These are phyloP conservation scores for Camelina neglecta DNA, from an alignment of 345 rosid species.

Conservation along the genomic window DNA sequence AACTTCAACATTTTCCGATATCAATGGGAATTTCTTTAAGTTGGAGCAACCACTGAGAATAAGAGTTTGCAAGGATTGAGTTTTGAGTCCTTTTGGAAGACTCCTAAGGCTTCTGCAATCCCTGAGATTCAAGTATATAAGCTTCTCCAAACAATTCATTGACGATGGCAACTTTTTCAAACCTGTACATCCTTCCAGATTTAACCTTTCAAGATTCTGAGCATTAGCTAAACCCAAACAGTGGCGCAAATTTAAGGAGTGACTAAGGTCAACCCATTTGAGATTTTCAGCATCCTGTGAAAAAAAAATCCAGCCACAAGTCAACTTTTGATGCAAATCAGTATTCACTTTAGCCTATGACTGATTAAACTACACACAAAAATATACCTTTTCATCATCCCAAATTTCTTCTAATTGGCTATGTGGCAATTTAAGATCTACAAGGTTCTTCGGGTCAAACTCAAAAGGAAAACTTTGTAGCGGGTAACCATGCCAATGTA, in stretches of 20 bases:
- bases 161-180: conserved; percentile 37
- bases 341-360: neutral
- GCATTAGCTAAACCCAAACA: conserved; percentile 45
- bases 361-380: neutral
- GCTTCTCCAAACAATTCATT: conserved; percentile 34
- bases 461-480: conserved; percentile 35
- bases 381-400: conserved; percentile 40
- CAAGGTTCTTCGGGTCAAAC: conserved; percentile 40
- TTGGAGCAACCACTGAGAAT: conserved; percentile 45
- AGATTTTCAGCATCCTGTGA: conserved; percentile 45
- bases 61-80: conserved; percentile 33
- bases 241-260: conserved; percentile 21
- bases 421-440: conserved; percentile 34
- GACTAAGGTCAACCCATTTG: conserved; percentile 37
- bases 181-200: conserved; percentile 42
- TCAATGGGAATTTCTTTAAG: conserved; percentile 36
- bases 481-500: conserved; percentile 47
- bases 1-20: conserved; percentile 37
- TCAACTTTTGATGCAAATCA: neutral
- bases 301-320: neutral
- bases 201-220: conserved; percentile 36
- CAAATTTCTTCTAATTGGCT: conserved; percentile 44
- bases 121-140: conserved; percentile 36
- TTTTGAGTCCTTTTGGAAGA: conserved; percentile 20
- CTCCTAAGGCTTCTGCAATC: conserved; percentile 41